Evolutionary conservation across 345 rosid species (phyloP), one percentile per base, ranked within the genome.

Genomic region (Trapa bicornis): DNA sequence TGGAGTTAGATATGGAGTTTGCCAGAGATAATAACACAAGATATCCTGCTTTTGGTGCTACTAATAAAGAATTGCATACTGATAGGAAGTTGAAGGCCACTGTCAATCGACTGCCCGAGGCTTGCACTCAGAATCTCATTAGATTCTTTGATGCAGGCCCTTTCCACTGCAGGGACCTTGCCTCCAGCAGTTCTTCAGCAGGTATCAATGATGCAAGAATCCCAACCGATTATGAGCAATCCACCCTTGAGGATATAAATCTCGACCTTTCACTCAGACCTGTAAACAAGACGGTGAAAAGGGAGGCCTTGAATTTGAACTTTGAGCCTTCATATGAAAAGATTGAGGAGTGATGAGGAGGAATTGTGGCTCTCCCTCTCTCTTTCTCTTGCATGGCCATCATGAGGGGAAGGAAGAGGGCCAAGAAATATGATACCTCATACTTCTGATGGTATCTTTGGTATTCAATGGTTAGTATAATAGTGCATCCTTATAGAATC

Each of bases 271-370:
- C 63, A 10, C 63, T 58, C 3, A 37, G 63, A 58, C 63, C 16
- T 32, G 15, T 58, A 10, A 12, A 35, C 37, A 4, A 32, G 15
- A 7, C 37, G 6, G 63, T 15, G 32, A 58, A 58, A 58, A 7
- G 63, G 70, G 54, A 65, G 67, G 36, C 37, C 52, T 65, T 5
- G 53, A 65, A 37, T 39, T 65, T 47, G 67, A 65, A 48, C 67
- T 43, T 41, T n/a, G 52, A 22, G 33, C 32, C 32, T 43, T 48
- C 2, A 22, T 36, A 41, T 38, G 15, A 43, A 13, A 65, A 22
- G 36, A 43, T 32, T 43, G 17, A 32, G 17, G 66, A 64, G n/a
- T 2, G 33, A 38, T 38, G 66, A 17, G 33, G 47, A 37, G 1
- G 53, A 4, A 33, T 15, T 11, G 36, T 65, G 52, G 15, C 29